phyloP scores from a whole-genome alignment of 352 stramenopile species.

The Blastocystis hominis region DNA sequence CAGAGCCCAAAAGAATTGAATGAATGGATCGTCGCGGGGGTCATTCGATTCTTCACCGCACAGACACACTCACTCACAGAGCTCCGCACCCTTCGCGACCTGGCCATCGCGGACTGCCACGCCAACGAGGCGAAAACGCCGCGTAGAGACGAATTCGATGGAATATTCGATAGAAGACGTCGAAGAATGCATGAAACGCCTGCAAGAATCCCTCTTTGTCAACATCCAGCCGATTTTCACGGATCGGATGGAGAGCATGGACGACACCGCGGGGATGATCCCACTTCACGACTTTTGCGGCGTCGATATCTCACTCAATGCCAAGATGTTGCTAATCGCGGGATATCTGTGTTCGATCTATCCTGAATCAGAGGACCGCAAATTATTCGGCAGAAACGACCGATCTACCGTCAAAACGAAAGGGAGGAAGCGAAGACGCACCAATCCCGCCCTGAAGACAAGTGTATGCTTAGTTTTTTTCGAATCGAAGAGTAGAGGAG shows the following conservation, averaged over 20 bases:
- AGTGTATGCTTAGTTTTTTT: background rate
- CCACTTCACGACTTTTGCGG: conserved; percentile 13
- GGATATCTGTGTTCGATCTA: conserved; percentile 44
- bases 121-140: background rate
- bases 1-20: background rate
- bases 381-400: conserved; percentile 16
- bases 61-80: conserved; percentile 43
- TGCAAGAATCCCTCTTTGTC: conserved; percentile 1
- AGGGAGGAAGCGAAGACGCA: background rate
- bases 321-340: conserved; percentile 33
- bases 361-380: conserved; percentile 18
- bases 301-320: conserved; percentile 40
- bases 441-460: background rate
- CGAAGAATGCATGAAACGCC: background rate
- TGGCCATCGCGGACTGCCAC: background rate
- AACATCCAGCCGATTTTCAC: conserved; percentile 47
- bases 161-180: background rate
- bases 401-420: conserved; percentile 1
- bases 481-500: background rate
- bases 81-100: conserved; percentile 11
- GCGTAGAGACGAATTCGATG: background rate
- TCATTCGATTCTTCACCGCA: conserved; percentile 10
- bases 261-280: background rate
- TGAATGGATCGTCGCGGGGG: background rate
- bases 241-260: background rate